Evolutionary conservation across 768 basidiomycete species (phyloP), one percentile per base, ranked within the genome.

Genomic region (Boletus sp.): DNA sequence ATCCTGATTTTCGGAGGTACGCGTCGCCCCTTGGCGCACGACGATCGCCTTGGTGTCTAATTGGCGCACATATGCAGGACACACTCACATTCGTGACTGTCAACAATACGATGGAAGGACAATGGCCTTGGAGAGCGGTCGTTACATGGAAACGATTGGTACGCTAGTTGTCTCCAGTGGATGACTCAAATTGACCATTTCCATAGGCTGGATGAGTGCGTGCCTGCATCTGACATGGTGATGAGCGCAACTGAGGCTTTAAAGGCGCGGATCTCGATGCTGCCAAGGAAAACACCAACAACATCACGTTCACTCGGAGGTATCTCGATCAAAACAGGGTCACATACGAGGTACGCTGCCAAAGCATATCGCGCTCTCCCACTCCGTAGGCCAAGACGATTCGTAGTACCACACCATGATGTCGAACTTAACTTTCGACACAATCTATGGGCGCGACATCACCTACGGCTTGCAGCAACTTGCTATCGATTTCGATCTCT

Each of bases 111-210:
- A 67, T 46, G 55, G 57, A 40, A 63, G 62, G 35, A 33, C 59
- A 17, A 62, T 69, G 61, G 63, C 87, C 2, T 67, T 94, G 58
- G 90, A 92, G 65, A 88, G 90, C 58, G 90, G 94, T n/a, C 78
- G 92, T 28, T 96, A 95, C 68, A 90, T 96, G 87, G 94, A 97
- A 74, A 97, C 94, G 8, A 76, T 95, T 53, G 92, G 91, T 88
- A 47, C 14, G 81, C 51, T 12, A 9, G 7, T 8, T 12, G 0
- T 18, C 40, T 32, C 32, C 6, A 18, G 7, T 24, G 4, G 20
- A 18, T n/a, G 10, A n/a, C 29, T 37, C 36, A 2, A 15, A 39
- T 6, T 35, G 1, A 42, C 44, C 8, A 41, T 32, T 37, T 41
- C 47, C 30, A 32, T 28, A 70, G 72, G 86, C 10, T 92, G 85